Conservation (phyloP, 305 asterid genomes). For the Fraxinus sp. region DNA sequence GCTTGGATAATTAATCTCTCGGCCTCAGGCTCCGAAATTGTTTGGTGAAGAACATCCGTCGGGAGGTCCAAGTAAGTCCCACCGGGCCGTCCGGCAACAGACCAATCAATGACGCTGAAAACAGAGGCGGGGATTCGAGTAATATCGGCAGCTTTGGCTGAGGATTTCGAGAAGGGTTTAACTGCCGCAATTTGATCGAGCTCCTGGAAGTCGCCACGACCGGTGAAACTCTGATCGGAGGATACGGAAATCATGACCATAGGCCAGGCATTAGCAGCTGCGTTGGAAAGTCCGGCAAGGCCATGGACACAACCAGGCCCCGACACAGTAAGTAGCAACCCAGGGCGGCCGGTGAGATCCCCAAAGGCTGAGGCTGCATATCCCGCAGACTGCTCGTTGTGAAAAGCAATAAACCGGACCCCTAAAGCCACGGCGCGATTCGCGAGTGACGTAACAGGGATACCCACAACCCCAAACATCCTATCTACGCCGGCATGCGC, state of each 20-base stretch:
- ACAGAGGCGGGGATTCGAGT: too few species aligned
- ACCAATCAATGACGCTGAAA: conserved; percentile 52
- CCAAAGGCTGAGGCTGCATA: conserved; percentile 97
- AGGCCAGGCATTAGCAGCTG: conserved; percentile 77
- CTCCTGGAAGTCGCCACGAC: conserved; percentile 88
- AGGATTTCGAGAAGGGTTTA: conserved; percentile 66
- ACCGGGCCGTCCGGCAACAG: conserved; percentile 63
- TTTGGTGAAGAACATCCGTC: conserved; percentile 70
- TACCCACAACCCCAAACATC: conserved; percentile 90
- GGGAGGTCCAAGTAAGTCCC: conserved; percentile 81
- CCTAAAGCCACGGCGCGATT: conserved; percentile 70
- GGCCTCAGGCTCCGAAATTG: conserved; percentile 51
- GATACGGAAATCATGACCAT: conserved; percentile 81
- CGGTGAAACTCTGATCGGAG: conserved; percentile 62
- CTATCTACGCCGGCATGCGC: conserved; percentile 61
- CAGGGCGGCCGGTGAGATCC: conserved; percentile 71
- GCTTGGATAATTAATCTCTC: conserved; percentile 52
- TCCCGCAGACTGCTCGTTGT: conserved; percentile 93
- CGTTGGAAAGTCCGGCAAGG: conserved; percentile 85
- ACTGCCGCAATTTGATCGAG: conserved; percentile 77
- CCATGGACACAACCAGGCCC: conserved; percentile 96
- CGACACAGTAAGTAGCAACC: conserved; percentile 79
- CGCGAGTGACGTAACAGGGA: conserved; percentile 80
- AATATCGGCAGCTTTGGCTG: conserved; percentile 22
- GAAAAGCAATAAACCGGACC: conserved; percentile 81